Conservation (phyloP, 805 yeast species). For the Myxozyma vanderwaltii region DNA sequence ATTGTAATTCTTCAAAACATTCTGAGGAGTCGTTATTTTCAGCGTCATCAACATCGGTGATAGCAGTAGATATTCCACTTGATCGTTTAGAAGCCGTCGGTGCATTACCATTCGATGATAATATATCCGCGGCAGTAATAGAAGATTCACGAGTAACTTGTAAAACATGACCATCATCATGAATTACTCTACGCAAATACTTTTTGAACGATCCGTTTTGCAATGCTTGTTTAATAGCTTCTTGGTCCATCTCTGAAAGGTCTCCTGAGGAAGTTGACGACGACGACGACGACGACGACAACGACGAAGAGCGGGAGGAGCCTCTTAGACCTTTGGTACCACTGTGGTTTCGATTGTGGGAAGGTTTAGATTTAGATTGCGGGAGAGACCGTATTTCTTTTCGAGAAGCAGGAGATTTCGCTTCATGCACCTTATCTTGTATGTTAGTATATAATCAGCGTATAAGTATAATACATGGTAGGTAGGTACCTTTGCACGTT, state of each 20-base stretch:
- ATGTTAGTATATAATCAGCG: background rate
- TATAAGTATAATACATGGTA: too few species aligned
- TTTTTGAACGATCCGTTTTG: conserved; percentile 4
- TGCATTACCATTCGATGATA: background rate
- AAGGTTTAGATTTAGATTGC: background rate
- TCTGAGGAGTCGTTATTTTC: too few species aligned
- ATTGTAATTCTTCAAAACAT: background rate
- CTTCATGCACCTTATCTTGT: background rate
- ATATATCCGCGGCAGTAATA: background rate
- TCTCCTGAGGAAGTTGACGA: background rate
- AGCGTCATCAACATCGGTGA: background rate
- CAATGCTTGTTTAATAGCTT: conserved; percentile 1
- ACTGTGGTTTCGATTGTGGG: background rate
- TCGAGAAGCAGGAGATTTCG: background rate
- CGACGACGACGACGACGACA: too few species aligned
- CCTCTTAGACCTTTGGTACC: background rate
- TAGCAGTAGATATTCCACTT: background rate
- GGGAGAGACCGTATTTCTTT: background rate
- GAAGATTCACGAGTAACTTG: background rate
- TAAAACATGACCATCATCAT: conserved; percentile 6
- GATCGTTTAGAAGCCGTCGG: background rate
- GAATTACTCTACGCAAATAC: background rate
- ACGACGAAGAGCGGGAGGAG: too few species aligned
- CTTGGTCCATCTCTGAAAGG: background rate
- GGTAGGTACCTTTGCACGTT: background rate